These are phyloP conservation scores for Starmerella floricola DNA, from an alignment of 805 yeast species.

Conservation along the genomic window DNA sequence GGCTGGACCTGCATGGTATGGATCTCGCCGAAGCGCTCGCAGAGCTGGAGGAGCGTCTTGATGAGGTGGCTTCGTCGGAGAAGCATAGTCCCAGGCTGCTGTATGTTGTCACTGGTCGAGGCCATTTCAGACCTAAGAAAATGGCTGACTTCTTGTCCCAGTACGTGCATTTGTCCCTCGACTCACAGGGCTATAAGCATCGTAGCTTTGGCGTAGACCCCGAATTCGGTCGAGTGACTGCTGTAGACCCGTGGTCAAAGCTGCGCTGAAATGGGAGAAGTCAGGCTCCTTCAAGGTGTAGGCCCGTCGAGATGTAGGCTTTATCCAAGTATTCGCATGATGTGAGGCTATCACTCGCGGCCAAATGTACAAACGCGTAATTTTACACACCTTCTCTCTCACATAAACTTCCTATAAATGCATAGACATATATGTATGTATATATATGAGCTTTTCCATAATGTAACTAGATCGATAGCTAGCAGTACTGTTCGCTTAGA, in stretches of 20 bases:
- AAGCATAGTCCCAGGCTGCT: conserved; percentile 23
- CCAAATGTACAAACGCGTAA: no score
- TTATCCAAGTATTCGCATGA: no score
- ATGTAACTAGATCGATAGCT: not conserved
- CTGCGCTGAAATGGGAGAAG: not conserved
- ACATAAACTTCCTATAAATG: no score
- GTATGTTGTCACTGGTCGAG: conserved; percentile 28
- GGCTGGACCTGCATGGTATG: conserved; percentile 29
- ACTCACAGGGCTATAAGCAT: conserved; percentile 32
- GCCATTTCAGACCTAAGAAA: conserved; percentile 23
- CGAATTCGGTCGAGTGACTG: conserved; percentile 32
- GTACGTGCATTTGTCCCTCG: conserved; percentile 26
- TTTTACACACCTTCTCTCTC: no score
- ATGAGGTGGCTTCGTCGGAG: conserved; percentile 20
- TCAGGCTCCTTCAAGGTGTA: no score
- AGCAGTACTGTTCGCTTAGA: not conserved
- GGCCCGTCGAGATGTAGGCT: no score
- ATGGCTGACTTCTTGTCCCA: conserved; percentile 27
- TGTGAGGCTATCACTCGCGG: no score
- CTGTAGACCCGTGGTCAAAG: conserved; percentile 31
- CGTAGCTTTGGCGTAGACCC: conserved; percentile 29
- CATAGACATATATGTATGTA: no score
- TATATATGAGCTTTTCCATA: no score
- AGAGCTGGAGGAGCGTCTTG: conserved; percentile 22
- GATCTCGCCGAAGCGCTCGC: conserved; percentile 29